Base-by-base conservation (phyloP, 768 basidiomycete species). In the Pluteus cervinus region DNA sequence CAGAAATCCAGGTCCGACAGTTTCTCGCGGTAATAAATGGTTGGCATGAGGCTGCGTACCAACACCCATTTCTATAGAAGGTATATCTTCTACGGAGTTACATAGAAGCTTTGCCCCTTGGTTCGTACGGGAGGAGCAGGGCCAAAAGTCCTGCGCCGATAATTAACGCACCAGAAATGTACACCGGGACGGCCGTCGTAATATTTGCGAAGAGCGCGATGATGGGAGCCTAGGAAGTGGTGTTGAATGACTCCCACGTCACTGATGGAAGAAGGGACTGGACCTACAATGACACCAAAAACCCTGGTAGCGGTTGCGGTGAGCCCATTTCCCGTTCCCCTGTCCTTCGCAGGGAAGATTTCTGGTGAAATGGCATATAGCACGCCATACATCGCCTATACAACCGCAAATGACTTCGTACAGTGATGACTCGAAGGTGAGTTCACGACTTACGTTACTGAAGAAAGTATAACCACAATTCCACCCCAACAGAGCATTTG, bases 381-480 rank as follows among this genome's bases (percentile, higher is more conserved):
- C 2, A 86, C 81, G 5, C 84, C 81, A 35, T 81, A 86, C 82
- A 85, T 86, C 44, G 82, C 73, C 66, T 81, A 31, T 18, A 23
- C 10, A 4, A n/a, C 10, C 22, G n/a, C n/a, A 38, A 38, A 23
- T 31, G 18, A 24, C 21, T 15, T 14, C 37, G n/a, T 35, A 29
- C 23, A 22, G 5, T 7, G 24, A 12, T 21, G 3, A n/a, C 24
- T 15, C 24, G 30, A 17, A n/a, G 5, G 5, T 30, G 7, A 4
- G 15, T 32, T 16, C 33, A 21, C 32, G 2, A 57, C 65, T 31
- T 40, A 80, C 74, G 48, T 79, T 79, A 37, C 73, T 76, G 44
- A 58, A 69, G 51, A 81, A 81, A n/a, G 62, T 68, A 45, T 82
- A 84, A 7, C 73, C 82, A 51, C 83, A 88, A 57, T 87, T 86